phyloP scores from a whole-genome alignment of 768 basidiomycete species.

The Tulasnella sp. region DNA sequence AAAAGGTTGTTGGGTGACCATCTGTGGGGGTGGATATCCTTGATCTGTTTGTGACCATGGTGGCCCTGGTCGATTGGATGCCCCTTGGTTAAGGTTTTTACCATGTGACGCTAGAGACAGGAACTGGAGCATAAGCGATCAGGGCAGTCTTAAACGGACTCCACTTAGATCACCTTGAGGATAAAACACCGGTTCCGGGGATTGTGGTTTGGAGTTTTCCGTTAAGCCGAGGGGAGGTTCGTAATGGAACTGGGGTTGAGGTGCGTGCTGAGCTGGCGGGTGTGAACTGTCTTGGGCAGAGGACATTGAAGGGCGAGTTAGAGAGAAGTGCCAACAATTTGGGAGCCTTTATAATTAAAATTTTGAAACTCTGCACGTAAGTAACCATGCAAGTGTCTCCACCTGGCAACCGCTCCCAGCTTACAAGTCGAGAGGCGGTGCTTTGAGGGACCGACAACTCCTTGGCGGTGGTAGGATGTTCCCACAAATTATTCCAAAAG shows the following conservation, averaged over 20 bases:
- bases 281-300: not conserved
- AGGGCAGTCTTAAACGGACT: too few relatives aligned
- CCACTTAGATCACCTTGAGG: not conserved
- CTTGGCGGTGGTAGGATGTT: not conserved
- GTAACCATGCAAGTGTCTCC: not conserved
- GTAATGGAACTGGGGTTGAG: not conserved
- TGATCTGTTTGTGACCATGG: not conserved
- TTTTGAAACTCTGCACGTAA: not conserved
- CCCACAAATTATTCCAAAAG: not conserved
- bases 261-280: not conserved
- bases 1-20: not conserved
- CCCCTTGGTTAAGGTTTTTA: not conserved
- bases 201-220: not conserved
- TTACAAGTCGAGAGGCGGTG: not conserved
- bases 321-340: not conserved
- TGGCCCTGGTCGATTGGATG: not conserved
- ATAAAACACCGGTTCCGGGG: not conserved
- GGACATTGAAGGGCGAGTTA: not conserved
- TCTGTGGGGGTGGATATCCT: not conserved
- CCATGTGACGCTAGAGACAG: not conserved
- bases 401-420: not conserved
- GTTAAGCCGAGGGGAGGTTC: not conserved
- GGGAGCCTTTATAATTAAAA: not conserved
- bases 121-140: not conserved
- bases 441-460: not conserved